Evolutionary conservation across 164 flowering plant species (phyloP), one percentile per base, ranked within the genome.

Genomic region (Chloranthus sessilifolius): DNA sequence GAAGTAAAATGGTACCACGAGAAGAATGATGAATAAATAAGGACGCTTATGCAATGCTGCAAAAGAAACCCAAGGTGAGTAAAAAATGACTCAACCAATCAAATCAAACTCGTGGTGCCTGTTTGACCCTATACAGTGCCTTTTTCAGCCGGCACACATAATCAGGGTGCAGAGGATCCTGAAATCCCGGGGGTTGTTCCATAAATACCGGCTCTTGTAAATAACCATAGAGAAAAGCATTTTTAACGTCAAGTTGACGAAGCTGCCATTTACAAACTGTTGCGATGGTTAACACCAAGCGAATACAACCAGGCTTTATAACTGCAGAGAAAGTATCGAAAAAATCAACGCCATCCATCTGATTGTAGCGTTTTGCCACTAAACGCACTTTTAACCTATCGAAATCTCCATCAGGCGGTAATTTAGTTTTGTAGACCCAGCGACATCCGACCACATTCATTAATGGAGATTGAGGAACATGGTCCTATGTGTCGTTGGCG

Each of bases 401-500:
- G 3, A 29, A 15, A 3, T 33, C 14, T 6, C 19, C 50, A 16
- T 27, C 21, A 16, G 50, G 5, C n/a, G 1, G 3, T 2, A 30
- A 14, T 28, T 47, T 47, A 7, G 24, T 28, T 16, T 47, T 47
- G 22, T 15, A 47, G 10, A 47, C 50, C 17, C 34, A 47, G 26
- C 28, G 15, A 19, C 35, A 47, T 3, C 50, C 34, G 4, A 27
- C 34, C 9, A 28, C 2, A 26, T 41, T 41, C 45, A 41, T 41
- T 2, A 16, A 7, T 8, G 45, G 25, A 19, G 45, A 9, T 10
- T n/a, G 8, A 11, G 45, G 45, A 19, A 41, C 27, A 1, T 19
- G 21, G 23, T 38, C 45, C 45, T 12, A 9, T 25, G 4, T 16
- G 12, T 41, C 9, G 23, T 5, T 41, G 45, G 10, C n/a, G n/a